These are phyloP conservation scores for Ceratocystis eucalypticola DNA, from an alignment of 2,329 filamentous ascomycete species.

Conservation along the genomic window DNA sequence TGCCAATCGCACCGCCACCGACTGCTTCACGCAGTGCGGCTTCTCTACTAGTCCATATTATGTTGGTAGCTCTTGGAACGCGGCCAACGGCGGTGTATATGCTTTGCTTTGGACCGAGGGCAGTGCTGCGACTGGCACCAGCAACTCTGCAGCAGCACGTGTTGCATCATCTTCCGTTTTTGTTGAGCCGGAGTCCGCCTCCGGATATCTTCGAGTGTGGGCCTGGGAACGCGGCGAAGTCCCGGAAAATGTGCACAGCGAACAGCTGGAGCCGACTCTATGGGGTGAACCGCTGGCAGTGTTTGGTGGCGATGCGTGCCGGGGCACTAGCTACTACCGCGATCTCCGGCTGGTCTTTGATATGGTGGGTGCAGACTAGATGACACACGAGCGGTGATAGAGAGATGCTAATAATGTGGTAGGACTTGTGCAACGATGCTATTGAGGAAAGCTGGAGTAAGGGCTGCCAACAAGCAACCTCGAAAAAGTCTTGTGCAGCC, in stretches of 20 bases:
- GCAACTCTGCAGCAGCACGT: background rate
- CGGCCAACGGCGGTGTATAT: slow-evolving; percentile 52
- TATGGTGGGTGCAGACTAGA: slow-evolving; percentile 31
- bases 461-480: slow-evolving; percentile 25
- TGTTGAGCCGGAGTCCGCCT: background rate
- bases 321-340: slow-evolving; percentile 52
- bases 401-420: background rate
- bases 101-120: slow-evolving; percentile 56
- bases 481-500: slow-evolving; percentile 30
- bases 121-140: slow-evolving; percentile 36
- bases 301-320: slow-evolving; percentile 52
- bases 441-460: slow-evolving; percentile 38
- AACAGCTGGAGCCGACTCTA: slow-evolving; percentile 44
- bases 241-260: slow-evolving; percentile 49
- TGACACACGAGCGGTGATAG: background rate
- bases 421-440: slow-evolving; percentile 67
- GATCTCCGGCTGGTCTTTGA: slow-evolving; percentile 61
- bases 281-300: slow-evolving; percentile 59
- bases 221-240: slow-evolving; percentile 56
- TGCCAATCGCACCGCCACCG: background rate
- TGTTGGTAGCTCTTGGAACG: slow-evolving; percentile 55
- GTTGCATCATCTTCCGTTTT: background rate
- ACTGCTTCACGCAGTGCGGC: slow-evolving; percentile 12
- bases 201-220: slow-evolving; percentile 40
- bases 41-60: slow-evolving; percentile 24